These are phyloP conservation scores for Fraxinus excelsior DNA, from an alignment of 257 asterid genomes.

Conservation along the genomic window DNA sequence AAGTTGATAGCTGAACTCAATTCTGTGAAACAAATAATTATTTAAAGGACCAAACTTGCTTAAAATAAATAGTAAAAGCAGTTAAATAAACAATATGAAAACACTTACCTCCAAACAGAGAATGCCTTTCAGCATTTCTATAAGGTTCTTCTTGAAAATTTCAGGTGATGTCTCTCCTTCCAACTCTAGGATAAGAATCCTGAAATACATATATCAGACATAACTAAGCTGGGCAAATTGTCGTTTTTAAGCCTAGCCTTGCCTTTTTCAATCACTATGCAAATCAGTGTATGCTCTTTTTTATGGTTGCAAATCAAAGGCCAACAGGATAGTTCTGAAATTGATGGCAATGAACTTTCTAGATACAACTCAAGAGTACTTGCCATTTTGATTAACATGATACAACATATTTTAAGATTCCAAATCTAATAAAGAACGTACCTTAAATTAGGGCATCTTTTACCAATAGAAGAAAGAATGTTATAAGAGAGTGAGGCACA, in stretches of 20 bases:
- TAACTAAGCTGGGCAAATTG: not conserved
- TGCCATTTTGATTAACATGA: not conserved
- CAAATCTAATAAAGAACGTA: slow-evolving; percentile 16
- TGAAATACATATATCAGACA: slow-evolving; percentile 26
- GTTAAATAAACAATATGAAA: slow-evolving; percentile 1
- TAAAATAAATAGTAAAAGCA: not conserved
- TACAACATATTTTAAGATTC: not conserved
- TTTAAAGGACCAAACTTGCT: not conserved
- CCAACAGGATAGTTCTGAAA: not conserved
- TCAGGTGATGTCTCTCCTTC: slow-evolving; percentile 46
- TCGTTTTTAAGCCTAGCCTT: not conserved
- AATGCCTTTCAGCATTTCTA: slow-evolving; percentile 41
- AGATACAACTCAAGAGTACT: not conserved
- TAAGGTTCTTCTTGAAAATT: slow-evolving; percentile 37
- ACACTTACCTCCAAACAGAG: slow-evolving; percentile 61
- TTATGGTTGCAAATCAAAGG: not conserved
- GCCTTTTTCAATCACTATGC: not conserved
- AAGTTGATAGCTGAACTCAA: slow-evolving; percentile 26
- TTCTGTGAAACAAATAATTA: slow-evolving; percentile 6
- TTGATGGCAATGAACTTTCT: not conserved
- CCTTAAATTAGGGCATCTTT: slow-evolving; percentile 72
- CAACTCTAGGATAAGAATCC: slow-evolving; percentile 71
- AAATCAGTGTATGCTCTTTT: not conserved
- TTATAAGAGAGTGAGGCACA: slow-evolving; percentile 48
- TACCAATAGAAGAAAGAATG: slow-evolving; percentile 50